Percentiles rank a stretch among this genome's conserved stretches.
Evolutionary conservation across 495 filamentous ascomycete genomes (phyloP).

Genomic region (Jackrogersella multiformis): DNA sequence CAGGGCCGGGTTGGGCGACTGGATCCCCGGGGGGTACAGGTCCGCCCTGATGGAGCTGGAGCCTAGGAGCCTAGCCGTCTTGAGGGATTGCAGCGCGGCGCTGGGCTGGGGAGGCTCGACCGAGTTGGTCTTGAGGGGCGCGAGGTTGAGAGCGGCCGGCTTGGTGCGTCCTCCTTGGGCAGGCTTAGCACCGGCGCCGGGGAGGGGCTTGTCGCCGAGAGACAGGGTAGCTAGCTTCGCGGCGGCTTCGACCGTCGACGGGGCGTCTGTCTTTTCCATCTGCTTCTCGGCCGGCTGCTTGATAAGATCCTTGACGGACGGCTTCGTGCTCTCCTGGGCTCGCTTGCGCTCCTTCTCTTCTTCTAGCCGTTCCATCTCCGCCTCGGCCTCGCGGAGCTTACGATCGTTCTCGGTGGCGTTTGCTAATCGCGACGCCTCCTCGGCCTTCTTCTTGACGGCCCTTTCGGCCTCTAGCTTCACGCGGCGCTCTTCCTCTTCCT

Average conservation of each 20-base stretch:
- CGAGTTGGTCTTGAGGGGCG: conserved; percentile 74
- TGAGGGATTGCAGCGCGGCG: conserved; percentile 88
- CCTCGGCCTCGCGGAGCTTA: conserved; percentile 63
- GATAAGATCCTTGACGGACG: conserved; percentile 48
- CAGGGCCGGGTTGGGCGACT: conserved; percentile 88
- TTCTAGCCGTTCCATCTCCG: conserved; percentile 65
- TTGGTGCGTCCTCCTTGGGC: conserved; percentile 67
- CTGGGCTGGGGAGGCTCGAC: conserved; percentile 91
- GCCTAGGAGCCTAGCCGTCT: conserved; percentile 83
- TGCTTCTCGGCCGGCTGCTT: conserved; percentile 39
- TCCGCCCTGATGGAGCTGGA: conserved; percentile 59
- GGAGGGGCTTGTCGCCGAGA: conserved; percentile 58
- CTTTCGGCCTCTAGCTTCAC: conserved; percentile 66
- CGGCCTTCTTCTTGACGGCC: conserved; percentile 65
- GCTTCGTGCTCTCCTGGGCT: conserved; percentile 41
- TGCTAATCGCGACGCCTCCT: conserved; percentile 57
- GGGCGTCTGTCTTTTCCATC: conserved; percentile 43
- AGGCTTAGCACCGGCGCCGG: conserved; percentile 63
- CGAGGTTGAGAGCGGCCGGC: conserved; percentile 83
- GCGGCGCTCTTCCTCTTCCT: conserved; percentile 58
- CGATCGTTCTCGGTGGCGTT: conserved; percentile 64
- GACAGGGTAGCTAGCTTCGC: conserved; percentile 56
- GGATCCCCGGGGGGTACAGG: conserved; percentile 83
- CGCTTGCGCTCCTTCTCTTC: conserved; percentile 64
- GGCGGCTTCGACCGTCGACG: conserved; percentile 50